These are phyloP conservation scores for Hysterangium stoloniferum DNA, from an alignment of 768 basidiomycete genomes.

Conservation along the genomic window DNA sequence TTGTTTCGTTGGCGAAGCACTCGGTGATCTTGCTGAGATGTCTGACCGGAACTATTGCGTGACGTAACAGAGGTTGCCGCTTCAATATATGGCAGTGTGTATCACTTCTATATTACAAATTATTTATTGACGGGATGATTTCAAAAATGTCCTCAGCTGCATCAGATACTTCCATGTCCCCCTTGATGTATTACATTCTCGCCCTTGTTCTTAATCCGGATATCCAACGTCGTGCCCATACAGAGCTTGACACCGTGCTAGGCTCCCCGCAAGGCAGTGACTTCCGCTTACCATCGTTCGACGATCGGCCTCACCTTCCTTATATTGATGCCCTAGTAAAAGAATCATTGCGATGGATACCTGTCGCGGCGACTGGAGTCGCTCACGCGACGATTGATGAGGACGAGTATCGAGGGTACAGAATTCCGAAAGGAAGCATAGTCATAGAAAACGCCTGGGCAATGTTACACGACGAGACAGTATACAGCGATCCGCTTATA, in stretches of 20 bases:
- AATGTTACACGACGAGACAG: slow-evolving; percentile 9
- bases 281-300: slow-evolving; percentile 13
- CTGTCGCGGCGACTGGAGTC: background rate
- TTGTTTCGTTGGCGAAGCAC: background rate
- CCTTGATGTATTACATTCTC: slow-evolving; percentile 14
- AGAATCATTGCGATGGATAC: slow-evolving; percentile 9
- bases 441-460: slow-evolving; percentile 15
- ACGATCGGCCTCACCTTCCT: slow-evolving; percentile 10
- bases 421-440: slow-evolving; percentile 14
- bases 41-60: background rate
- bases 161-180: slow-evolving; percentile 15
- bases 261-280: background rate
- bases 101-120: background rate
- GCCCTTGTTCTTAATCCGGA: slow-evolving; percentile 15
- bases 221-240: slow-evolving; percentile 14
- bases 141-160: too few relatives aligned
- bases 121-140: too few relatives aligned
- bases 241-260: slow-evolving; percentile 14
- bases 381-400: slow-evolving; percentile 10
- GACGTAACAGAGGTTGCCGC: background rate
- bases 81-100: slow-evolving; percentile 1
- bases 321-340: slow-evolving; percentile 13
- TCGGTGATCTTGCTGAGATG: background rate
- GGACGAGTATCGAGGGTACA: slow-evolving; percentile 13
- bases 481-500: slow-evolving; percentile 10